Conservation (phyloP, 805 yeast genomes). For the Torulaspora maleeae region DNA sequence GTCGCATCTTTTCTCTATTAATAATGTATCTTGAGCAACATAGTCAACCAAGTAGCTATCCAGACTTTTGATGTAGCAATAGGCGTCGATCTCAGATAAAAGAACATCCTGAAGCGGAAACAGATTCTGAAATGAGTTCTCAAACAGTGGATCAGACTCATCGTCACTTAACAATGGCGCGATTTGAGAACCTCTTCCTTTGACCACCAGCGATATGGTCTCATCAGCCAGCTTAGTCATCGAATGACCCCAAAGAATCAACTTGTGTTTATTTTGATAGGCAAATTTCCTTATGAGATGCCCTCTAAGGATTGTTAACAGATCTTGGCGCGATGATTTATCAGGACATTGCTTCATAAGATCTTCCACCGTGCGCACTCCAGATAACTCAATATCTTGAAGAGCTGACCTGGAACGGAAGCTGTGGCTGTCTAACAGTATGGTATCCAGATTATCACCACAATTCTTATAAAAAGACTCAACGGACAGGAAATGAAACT, state of each 20-base stretch:
- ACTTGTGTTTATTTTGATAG: conserved; percentile 40
- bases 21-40: conserved; percentile 15
- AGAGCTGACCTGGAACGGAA: conserved; percentile 12
- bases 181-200: conserved; percentile 76
- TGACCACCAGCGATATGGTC: conserved; percentile 72
- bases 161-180: conserved; percentile 49
- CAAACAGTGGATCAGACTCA: conserved; percentile 30
- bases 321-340: conserved; percentile 64
- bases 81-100: conserved; percentile 60
- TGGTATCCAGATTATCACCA: conserved; percentile 28
- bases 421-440: conserved; percentile 35
- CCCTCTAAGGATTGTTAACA: conserved; percentile 44
- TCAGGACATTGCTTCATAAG: conserved; percentile 35
- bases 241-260: conserved; percentile 66
- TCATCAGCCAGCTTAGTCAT: conserved; percentile 82
- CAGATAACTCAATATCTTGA: not conserved
- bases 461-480: conserved; percentile 38
- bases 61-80: conserved; percentile 38
- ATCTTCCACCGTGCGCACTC: conserved; percentile 7
- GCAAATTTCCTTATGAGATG: conserved; percentile 49
- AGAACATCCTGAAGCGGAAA: conserved; percentile 76
- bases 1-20: conserved; percentile 38
- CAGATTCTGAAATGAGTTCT: conserved; percentile 41
- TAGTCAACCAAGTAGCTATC: conserved; percentile 31
- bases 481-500: conserved; percentile 40